phyloP scores from a whole-genome alignment of 2,329 filamentous ascomycete genomes.

The Grosmannia clavigera region DNA sequence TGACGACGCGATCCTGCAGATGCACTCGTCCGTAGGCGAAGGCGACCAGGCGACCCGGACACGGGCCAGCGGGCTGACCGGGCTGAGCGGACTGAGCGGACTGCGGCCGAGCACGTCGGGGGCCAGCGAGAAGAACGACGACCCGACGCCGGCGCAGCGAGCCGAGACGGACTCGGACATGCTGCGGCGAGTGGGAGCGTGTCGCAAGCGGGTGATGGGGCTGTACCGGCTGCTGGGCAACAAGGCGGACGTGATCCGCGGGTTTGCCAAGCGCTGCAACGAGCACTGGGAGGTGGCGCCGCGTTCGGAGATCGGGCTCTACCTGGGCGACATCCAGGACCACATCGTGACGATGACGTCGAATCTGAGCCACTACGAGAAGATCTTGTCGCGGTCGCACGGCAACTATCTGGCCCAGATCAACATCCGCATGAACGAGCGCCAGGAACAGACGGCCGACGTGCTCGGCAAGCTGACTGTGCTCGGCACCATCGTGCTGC shows the following conservation, averaged over 20 bases:
- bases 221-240: constrained; percentile 87
- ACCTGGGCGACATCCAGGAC: constrained; percentile 95
- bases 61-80: background rate
- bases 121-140: constrained; percentile 21
- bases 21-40: constrained; percentile 46
- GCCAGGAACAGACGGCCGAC: constrained; percentile 89
- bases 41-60: background rate
- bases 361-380: constrained; percentile 92
- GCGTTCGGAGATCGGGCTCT: constrained; percentile 90
- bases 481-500: constrained; percentile 88
- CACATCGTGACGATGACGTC: constrained; percentile 98
- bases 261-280: constrained; percentile 95
- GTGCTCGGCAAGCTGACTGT: constrained; percentile 92
- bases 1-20: constrained; percentile 75
- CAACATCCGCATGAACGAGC: constrained; percentile 97
- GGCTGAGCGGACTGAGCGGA: background rate
- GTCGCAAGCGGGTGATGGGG: constrained; percentile 94
- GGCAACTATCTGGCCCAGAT: constrained; percentile 98
- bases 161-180: constrained; percentile 38
- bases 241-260: constrained; percentile 98
- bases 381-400: constrained; percentile 81
- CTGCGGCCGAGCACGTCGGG: background rate
- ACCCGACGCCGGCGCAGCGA: constrained; percentile 22
- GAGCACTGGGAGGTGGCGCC: constrained; percentile 96
- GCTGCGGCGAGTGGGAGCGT: constrained; percentile 84